Evolutionary conservation across 2,329 filamentous ascomycete species (phyloP), one percentile per base, ranked within the genome.

Genomic region (Fusarium kyushuense): DNA sequence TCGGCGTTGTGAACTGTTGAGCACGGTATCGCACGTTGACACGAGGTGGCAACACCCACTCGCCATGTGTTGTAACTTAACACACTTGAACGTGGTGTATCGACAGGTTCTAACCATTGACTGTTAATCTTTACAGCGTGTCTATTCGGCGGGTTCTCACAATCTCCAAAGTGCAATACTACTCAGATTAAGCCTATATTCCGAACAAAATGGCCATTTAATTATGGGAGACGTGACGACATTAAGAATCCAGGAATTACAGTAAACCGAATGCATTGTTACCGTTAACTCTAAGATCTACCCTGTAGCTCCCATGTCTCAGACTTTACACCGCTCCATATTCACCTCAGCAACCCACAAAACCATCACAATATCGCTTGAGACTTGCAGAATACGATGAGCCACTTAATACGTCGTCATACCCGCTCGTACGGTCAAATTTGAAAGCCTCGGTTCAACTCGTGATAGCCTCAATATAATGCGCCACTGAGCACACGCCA

Each of bases 401-500:
- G 10, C 16, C 9, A 42, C 21, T 29, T 9, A 8, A 5, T 13
- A 43, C 41, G 8, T 29, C n/a, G 3, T 17, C 32, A 51, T 27
- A 6, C n/a, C 33, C 38, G 21, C 12, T 9, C n/a, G 4, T 16
- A 11, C 9, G 33, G 23, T 21, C 23, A n/a, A 45, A 16, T 4
- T 16, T 14, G 21, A 13, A 51, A 12, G 10, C 17, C 14, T 19
- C 13, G 23, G 35, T 40, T 17, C 3, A 11, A 27, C 23, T 27
- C 23, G 47, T 29, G 47, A 51, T 51, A 51, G 27, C 47, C 23
- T 51, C 32, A 21, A 27, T 6, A n/a, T 10, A 27, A 40, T 38
- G 33, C 47, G 47, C 47, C 47, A 51, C 47, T 8, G 33, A 14
- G n/a, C 13, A 40, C 6, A 17, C 47, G 47, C 47, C 47, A 51